Evolutionary conservation across 768 basidiomycete genomes (phyloP).

Genomic region (Mycena galericulata): DNA sequence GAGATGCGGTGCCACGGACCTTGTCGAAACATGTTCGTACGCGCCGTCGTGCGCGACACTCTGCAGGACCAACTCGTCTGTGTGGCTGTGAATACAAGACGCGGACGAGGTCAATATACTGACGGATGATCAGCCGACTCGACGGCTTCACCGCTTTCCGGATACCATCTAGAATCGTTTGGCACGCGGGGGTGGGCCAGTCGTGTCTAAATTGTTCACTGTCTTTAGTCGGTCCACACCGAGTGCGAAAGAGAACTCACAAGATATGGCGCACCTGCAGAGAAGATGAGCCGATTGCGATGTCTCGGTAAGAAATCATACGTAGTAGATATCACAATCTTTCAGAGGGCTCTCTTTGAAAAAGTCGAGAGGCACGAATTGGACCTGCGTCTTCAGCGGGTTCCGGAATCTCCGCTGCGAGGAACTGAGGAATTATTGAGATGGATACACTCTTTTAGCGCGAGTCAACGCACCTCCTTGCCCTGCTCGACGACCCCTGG

Average conservation of each 20-base stretch:
- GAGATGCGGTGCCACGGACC: background rate
- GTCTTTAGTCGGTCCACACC: background rate
- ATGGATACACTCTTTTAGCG: background rate
- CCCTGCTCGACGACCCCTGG: conserved; percentile 46
- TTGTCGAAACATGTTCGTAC: conserved; percentile 1
- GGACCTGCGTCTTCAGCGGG: conserved; percentile 21
- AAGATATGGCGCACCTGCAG: background rate
- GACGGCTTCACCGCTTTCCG: conserved; percentile 41
- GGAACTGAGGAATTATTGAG: background rate
- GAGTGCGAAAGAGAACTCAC: too few species aligned
- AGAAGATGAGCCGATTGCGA: too few species aligned
- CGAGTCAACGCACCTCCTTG: conserved; percentile 32
- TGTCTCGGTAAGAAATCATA: conserved; percentile 26
- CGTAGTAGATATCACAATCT: conserved; percentile 42
- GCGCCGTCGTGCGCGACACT: conserved; percentile 33
- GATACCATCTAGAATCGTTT: conserved; percentile 43
- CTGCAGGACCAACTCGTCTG: conserved; percentile 37
- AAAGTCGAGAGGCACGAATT: conserved; percentile 42
- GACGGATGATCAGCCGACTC: conserved; percentile 45
- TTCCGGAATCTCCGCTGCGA: background rate
- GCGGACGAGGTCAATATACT: conserved; percentile 4
- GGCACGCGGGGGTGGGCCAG: conserved; percentile 45
- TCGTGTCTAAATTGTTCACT: conserved; percentile 36
- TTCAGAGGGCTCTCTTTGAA: conserved; percentile 38
- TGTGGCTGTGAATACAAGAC: conserved; percentile 48